phyloP scores from a whole-genome alignment of 2,329 filamentous ascomycete genomes.

The Coniochaeta prunicola region DNA sequence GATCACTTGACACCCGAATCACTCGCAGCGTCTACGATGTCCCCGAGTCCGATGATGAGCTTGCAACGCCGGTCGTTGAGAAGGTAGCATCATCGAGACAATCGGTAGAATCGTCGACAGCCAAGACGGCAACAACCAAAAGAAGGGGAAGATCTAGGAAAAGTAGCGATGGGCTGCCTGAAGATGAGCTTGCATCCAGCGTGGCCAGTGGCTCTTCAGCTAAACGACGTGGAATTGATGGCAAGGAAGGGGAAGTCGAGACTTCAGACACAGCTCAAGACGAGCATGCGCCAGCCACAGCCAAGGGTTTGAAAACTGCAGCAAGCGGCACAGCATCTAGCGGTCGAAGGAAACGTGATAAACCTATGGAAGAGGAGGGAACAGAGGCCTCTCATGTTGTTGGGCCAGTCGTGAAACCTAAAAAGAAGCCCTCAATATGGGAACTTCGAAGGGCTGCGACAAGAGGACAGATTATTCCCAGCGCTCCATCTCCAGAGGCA shows the following conservation, averaged over 20 bases:
- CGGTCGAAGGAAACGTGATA: background rate
- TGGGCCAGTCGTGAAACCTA: background rate
- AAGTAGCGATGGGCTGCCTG: background rate
- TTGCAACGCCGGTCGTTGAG: background rate
- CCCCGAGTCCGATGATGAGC: background rate
- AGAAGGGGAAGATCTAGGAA: background rate
- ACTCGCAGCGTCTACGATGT: background rate
- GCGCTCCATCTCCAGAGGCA: background rate
- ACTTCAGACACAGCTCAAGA: background rate
- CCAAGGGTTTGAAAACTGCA: background rate
- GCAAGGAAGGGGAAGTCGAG: background rate
- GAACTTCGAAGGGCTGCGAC: background rate
- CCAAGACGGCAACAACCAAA: background rate
- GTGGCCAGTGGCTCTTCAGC: background rate
- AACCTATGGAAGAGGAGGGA: background rate
- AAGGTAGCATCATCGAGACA: background rate
- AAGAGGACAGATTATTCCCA: background rate
- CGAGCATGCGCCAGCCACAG: background rate
- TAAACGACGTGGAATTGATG: background rate
- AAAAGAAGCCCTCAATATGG: background rate
- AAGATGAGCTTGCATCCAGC: background rate
- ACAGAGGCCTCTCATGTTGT: background rate
- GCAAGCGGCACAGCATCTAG: background rate
- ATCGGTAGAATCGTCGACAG: background rate
- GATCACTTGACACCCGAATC: background rate